Evolutionary conservation across 2,329 filamentous ascomycete species (phyloP), one percentile per base, ranked within the genome.

Genomic region (Microcyclosporella mali): DNA sequence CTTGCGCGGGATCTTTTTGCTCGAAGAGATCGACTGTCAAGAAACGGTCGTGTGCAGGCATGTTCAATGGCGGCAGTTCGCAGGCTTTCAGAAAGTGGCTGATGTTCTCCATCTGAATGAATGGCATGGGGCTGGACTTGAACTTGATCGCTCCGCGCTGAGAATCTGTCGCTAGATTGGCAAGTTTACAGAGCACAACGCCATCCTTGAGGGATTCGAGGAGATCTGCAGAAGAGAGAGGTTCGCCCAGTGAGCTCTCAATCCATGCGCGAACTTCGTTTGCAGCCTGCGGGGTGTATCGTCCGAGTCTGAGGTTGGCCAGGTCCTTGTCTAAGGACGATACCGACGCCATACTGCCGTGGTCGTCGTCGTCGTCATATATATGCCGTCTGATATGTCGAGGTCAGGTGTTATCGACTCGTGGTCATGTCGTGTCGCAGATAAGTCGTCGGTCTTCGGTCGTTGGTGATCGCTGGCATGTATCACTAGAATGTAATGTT

Each of bases 61-160:
- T 80, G 66, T 82, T 89, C 40, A 98, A 72, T 0, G 92, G 92
- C 18, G 85, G 79, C 38, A 78, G 72, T 66, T 95, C 86, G 71
- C 89, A 94, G 47, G 88, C 88, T 59, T 79, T 81, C 41, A 98
- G 79, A 68, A 95, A 98, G 62, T 94, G 87, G 3, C 89, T 94
- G 61, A 98, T 95, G 64, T 98, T 98, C 66, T 98, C 92, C 89
- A 97, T 97, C 67, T 98, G 92, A 31, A 97, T 90, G 63, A 98
- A 98, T 0, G 92, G 92, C 90, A 97, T 97, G 31, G 81, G 70
- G 1, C 89, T 95, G 61, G 84, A 75, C 69, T 97, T 97, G 77
- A 85, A 97, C 65, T 84, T 88, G 68, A 95, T 78, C 25, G 84
- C 84, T 0, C 86, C 85, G 12, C 82, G 78, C 18, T 86, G 85